Evolutionary conservation across 768 basidiomycete genomes (phyloP), one percentile per base, ranked within the genome.

Genomic region (Tricholoma saponaceum): DNA sequence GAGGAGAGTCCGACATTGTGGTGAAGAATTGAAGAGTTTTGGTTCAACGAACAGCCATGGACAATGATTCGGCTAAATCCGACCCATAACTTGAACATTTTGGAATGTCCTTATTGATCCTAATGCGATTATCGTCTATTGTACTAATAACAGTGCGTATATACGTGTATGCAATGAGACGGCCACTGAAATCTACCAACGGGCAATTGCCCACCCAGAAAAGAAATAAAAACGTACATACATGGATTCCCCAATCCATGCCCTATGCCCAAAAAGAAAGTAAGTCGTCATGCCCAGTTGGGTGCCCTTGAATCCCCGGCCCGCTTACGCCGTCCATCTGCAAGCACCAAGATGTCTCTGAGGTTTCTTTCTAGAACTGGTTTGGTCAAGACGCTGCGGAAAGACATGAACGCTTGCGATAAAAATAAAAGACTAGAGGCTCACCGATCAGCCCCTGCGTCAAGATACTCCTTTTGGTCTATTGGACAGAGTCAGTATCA

Each of bases 381-480:
- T 71, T 92, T 92, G 49, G 88, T 91, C 59, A 92, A 70, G 14
- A 92, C 83, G 52, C 88, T 90, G 55, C 56, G 5, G 50, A 61
- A 26, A 43, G 52, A 62, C 60, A 59, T 62, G 53, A 51, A 54
- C 25, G 49, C n/a, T 2, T 23, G 55, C 52, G 20, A 26, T 2
- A 9, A n/a, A 47, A 58, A 28, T 30, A 18, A 53, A 58, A 20
- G 41, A 10, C 9, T 20, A 10, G 51, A 3, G 20, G 74, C 84
- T 58, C 70, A 89, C 89, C 83, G 78, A 72, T 91, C 85, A 46
- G 83, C 89, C 26, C 90, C 90, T 4, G 90, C 89, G 10, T 81
- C 81, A 9, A 86, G 72, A 68, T 90, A 92, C 67, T 89, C 87
- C 49, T 83, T 77, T 71, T 92, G 90, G 67, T 90, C 89, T 74